Evolutionary conservation across 192 early-diverging fungal genomes (phyloP).

Genomic region (Chytriomyces confervae): DNA sequence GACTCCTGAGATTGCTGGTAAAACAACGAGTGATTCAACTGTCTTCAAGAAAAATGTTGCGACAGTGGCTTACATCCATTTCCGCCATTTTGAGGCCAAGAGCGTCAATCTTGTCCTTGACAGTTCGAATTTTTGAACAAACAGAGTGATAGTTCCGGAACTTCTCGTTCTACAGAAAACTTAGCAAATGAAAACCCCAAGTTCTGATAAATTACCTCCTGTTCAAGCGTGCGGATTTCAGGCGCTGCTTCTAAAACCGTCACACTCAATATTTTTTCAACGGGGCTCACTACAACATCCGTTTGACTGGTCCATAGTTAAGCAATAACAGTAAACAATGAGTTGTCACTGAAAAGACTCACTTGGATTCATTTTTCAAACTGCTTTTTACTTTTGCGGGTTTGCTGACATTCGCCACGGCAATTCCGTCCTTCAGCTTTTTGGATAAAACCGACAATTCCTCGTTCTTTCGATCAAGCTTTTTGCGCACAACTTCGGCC

Average conservation of each 20-base stretch:
- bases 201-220: not conserved
- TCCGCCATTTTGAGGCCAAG: slow-evolving; percentile 23
- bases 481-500: slow-evolving; percentile 47
- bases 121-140: slow-evolving; percentile 33
- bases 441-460: slow-evolving; percentile 36
- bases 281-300: not conserved
- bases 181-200: not conserved
- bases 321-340: not conserved
- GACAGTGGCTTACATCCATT: not conserved
- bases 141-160: slow-evolving; percentile 42
- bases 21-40: too few relatives aligned
- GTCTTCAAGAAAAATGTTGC: too few relatives aligned
- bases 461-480: slow-evolving; percentile 51
- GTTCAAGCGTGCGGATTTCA: not conserved
- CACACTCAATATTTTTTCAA: slow-evolving; percentile 17
- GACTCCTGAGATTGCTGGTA: not conserved
- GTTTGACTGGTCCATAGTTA: not conserved
- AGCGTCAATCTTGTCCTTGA: slow-evolving; percentile 25
- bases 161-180: slow-evolving; percentile 13
- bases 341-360: not conserved
- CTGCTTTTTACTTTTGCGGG: slow-evolving; percentile 6
- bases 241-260: slow-evolving; percentile 3
- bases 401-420: slow-evolving; percentile 4
- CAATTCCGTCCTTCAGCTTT: slow-evolving; percentile 32
- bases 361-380: not conserved